A percentile compares a stretch with the other conserved stretches of the same genome.
Evolutionary conservation across 2,329 filamentous ascomycete genomes (phyloP).

Genomic region (Colletotrichum limetticola): DNA sequence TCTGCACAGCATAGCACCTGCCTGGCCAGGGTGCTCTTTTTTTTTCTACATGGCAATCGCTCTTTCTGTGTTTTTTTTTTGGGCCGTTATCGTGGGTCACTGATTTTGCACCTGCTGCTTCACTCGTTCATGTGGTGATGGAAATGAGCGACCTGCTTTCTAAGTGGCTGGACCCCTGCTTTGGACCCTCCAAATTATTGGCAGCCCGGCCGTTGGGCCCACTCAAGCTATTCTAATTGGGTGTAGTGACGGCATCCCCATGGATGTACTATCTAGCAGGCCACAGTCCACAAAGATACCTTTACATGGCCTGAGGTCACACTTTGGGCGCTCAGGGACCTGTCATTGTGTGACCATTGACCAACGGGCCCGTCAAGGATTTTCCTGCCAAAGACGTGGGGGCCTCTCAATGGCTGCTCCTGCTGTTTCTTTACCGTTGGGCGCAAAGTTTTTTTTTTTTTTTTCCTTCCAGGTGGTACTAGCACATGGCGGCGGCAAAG

Average conservation of each 20-base stretch:
- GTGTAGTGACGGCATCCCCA: not conserved
- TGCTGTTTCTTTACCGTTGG: not conserved
- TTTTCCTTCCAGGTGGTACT: no score
- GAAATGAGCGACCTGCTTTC: conserved; percentile 24
- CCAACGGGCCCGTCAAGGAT: not conserved
- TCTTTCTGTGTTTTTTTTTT: not conserved
- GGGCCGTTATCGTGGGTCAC: conserved; percentile 20
- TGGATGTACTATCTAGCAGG: not conserved
- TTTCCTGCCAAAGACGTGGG: conserved; percentile 18
- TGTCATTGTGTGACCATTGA: not conserved
- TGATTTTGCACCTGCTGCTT: not conserved
- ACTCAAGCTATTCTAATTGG: not conserved
- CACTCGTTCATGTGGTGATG: conserved; percentile 34
- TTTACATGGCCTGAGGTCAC: not conserved
- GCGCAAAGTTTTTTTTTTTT: not conserved
- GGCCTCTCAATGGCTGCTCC: conserved; percentile 23
- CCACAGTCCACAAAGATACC: not conserved
- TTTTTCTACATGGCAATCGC: not conserved
- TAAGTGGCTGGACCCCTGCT: conserved; percentile 27
- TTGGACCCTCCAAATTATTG: conserved; percentile 2
- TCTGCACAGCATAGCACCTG: not conserved
- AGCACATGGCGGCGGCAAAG: no score
- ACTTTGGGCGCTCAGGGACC: conserved; percentile 15
- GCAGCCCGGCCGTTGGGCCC: conserved; percentile 1
- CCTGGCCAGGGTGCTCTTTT: conserved; percentile 6